Percentiles rank a stretch among this genome's conserved stretches.
These are phyloP conservation scores for Cryptosporidium sp. DNA, from an alignment of 169 alveolate species.

Conservation along the genomic window DNA sequence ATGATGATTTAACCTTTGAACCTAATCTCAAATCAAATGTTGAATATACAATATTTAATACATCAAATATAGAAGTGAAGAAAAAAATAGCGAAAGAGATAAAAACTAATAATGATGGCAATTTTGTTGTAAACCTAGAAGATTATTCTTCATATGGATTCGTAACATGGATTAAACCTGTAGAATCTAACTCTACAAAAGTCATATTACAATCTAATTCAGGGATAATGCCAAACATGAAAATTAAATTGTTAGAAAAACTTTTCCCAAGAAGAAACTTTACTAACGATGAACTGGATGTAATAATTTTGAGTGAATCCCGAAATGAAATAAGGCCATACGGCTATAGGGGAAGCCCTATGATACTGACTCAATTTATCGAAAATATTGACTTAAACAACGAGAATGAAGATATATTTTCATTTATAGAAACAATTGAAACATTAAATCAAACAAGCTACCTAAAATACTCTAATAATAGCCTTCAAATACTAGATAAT, in stretches of 20 bases:
- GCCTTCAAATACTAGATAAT: background rate
- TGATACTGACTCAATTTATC: slow-evolving; percentile 29
- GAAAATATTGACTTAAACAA: slow-evolving; percentile 17
- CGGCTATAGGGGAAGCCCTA: slow-evolving; percentile 29
- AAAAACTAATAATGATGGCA: background rate
- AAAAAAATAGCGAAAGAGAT: background rate
- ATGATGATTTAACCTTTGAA: slow-evolving; percentile 18
- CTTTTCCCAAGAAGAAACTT: slow-evolving; percentile 38
- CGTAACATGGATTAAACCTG: slow-evolving; percentile 32
- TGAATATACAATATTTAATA: slow-evolving; percentile 51
- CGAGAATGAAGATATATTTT: slow-evolving; percentile 8
- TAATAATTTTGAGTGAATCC: background rate
- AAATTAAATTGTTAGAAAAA: slow-evolving; percentile 8
- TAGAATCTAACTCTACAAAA: slow-evolving; percentile 14
- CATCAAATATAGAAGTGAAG: background rate
- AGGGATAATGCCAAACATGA: slow-evolving; percentile 10
- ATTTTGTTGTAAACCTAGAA: background rate
- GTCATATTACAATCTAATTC: slow-evolving; percentile 11
- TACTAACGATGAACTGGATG: slow-evolving; percentile 22
- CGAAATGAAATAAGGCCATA: slow-evolving; percentile 10
- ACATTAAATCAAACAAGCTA: slow-evolving; percentile 19
- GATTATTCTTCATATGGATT: slow-evolving; percentile 38
- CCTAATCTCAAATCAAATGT: slow-evolving; percentile 27
- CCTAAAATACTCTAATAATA: background rate
- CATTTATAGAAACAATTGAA: slow-evolving; percentile 16